Evolutionary conservation across 352 stramenopile species (phyloP), one percentile per base, ranked within the genome.

Genomic region (Phytophthora capsici): DNA sequence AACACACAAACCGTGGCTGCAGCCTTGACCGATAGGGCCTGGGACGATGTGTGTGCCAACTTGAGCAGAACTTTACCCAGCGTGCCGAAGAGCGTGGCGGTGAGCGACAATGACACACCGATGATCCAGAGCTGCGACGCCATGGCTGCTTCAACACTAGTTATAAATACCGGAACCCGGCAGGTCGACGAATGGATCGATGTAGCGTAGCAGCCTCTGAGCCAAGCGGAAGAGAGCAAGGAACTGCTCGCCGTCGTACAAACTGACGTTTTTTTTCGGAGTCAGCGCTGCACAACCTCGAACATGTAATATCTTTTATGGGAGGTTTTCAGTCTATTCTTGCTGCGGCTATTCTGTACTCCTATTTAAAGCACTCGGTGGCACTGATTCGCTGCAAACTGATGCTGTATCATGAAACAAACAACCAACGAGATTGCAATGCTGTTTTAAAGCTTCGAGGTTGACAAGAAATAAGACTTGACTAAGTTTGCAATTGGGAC

Each of bases 61-160:
- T 95, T 95, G 62, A 95, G 84, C 63, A 94, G 84, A 57, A 95
- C 87, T 56, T 95, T 95, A 58, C 87, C 87, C 40, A 95, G 75
- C 46, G 87, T 95, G 36, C 87, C 87, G 57, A 93, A 93, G 53
- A 95, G 79, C 71, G 84, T 95, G 45, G 87, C 87, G 16, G 85
- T 77, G 37, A 95, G 81, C 65, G 87, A 95, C 25, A 95, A 64
- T 62, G 79, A 78, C 30, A 95, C 82, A 38, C 87, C 87, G 47
- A 94, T 71, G 40, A 93, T 63, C 87, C 87, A 95, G 41, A 93
- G 69, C 1, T 70, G 65, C 30, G 67, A 57, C 36, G 46, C 41
- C 74, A 82, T 86, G n/a, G 37, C 47, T 67, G 38, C 41, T 61
- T 20, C 19, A n/a, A 55, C 17, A 7, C n/a, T 25, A 71, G 57